Percentiles rank a stretch among this genome's conserved stretches.
Conservation (phyloP, 2,329 filamentous ascomycete species). For the Chrysoporthe cubensis region DNA sequence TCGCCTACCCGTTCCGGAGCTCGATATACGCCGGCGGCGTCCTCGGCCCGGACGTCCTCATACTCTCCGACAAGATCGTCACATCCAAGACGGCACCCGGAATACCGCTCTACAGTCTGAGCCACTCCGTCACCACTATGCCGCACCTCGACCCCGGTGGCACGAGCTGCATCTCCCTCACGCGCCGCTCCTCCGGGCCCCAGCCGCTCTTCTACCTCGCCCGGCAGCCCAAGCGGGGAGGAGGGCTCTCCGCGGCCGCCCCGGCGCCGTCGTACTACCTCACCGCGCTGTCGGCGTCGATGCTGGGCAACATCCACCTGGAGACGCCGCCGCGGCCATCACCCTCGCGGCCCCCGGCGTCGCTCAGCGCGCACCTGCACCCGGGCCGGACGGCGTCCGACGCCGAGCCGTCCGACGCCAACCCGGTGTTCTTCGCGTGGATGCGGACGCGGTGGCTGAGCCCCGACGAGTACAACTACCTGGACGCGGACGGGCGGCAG, state of each 20-base stretch:
- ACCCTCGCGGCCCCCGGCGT: neutral
- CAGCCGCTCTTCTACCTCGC: neutral
- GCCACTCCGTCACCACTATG: neutral
- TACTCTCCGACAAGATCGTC: neutral
- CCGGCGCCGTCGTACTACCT: neutral
- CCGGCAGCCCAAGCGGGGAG: neutral
- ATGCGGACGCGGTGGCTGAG: constrained; percentile 10
- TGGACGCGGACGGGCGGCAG: constrained; percentile 4
- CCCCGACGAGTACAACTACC: constrained; percentile 11
- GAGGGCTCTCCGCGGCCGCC: neutral
- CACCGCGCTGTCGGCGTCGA: neutral
- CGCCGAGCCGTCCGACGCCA: neutral
- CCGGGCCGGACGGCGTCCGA: neutral
- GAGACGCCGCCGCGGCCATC: neutral
- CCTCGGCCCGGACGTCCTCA: constrained; percentile 1
- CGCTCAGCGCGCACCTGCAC: neutral
- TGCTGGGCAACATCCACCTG: constrained; percentile 5
- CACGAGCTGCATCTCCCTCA: neutral
- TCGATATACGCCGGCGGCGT: neutral
- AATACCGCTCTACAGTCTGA: neutral
- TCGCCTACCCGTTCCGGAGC: neutral
- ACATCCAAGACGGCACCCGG: neutral
- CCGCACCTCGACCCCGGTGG: neutral
- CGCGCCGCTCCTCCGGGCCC: neutral
- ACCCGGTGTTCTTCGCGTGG: constrained; percentile 1